Base-by-base conservation (phyloP, 345 rosid genomes). In the Rhodamnia argentea region DNA sequence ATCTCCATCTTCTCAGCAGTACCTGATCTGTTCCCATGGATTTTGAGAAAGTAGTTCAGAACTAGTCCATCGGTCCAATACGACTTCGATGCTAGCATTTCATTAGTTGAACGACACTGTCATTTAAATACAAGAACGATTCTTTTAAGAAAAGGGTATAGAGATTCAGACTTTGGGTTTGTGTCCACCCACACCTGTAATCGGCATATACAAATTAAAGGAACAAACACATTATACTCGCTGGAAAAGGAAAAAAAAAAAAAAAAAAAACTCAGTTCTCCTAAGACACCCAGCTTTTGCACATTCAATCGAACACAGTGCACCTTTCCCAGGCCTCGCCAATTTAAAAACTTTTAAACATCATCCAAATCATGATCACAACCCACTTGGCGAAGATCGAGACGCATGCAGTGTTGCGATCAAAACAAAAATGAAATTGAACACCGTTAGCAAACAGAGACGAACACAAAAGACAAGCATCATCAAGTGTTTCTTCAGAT, bases 1-100 rank as follows among this genome's bases (percentile, higher is more conserved):
- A 97, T 92, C 94, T 96, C 96, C 94, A 90, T 93, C 89, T 89
- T 86, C 37, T 15, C 26, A 83, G 29, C 47, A 52, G 56, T 52
- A 53, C 47, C 47, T 62, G 50, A 51, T 18, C 44, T n/a, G 37
- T 70, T 70, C 26, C 37, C 47, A 20, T 32, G 47, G 47, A 70
- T 23, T 82, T 82, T 70, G 10, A 54, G 56, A 83, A 84, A 83
- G 56, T 70, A 55, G 52, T 37, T 60, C 89, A 55, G 64, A 27
- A 55, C 44, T 52, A 83, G 59, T 52, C 58, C 44, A 82, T 47
- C 40, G 60, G 42, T 52, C 40, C 59, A 27, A 70, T 20, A 18
- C 18, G 47, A 70, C 37, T 70, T 70, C 12, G 13, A 70, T 24
- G 32, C 47, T 70, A 70, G 26, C 42, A 37, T 70, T 70, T 37